Conservation (phyloP, 108 stramenopile genomes). For the Skeletonema menzelii region DNA sequence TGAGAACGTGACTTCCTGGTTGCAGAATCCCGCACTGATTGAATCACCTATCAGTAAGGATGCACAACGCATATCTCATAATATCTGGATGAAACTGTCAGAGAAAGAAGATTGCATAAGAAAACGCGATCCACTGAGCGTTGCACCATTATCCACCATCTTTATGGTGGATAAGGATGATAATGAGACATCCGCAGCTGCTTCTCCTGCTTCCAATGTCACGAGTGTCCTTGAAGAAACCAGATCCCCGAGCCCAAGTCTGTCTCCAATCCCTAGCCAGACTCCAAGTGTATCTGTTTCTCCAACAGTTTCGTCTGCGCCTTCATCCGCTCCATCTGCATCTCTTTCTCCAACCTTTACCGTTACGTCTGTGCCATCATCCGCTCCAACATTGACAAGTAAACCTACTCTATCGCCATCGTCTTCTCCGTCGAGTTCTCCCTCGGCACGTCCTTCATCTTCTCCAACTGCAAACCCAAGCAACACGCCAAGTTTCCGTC, state of each 20-base stretch:
- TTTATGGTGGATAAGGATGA: no score
- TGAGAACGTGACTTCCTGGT: not conserved
- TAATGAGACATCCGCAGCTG: not conserved
- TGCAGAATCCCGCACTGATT: not conserved
- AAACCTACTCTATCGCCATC: not conserved
- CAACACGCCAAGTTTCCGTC: not conserved
- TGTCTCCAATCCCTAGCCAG: not conserved
- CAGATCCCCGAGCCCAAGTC: no score
- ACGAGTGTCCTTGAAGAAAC: not conserved
- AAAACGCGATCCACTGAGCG: not conserved
- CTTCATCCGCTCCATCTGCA: not conserved
- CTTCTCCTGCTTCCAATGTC: no score
- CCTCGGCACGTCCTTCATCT: not conserved
- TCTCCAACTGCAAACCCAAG: not conserved
- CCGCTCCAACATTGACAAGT: not conserved
- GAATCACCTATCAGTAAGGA: not conserved
- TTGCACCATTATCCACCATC: not conserved
- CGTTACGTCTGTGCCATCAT: not conserved
- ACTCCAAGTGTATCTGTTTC: not conserved
- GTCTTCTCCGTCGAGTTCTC: not conserved
- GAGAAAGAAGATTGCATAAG: not conserved
- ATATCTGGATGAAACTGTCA: not conserved
- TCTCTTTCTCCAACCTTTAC: not conserved
- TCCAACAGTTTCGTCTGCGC: not conserved
- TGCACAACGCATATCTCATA: not conserved